Evolutionary conservation across 495 filamentous ascomycete genomes (phyloP).

Genomic region (Astrothelium macrocarpum): DNA sequence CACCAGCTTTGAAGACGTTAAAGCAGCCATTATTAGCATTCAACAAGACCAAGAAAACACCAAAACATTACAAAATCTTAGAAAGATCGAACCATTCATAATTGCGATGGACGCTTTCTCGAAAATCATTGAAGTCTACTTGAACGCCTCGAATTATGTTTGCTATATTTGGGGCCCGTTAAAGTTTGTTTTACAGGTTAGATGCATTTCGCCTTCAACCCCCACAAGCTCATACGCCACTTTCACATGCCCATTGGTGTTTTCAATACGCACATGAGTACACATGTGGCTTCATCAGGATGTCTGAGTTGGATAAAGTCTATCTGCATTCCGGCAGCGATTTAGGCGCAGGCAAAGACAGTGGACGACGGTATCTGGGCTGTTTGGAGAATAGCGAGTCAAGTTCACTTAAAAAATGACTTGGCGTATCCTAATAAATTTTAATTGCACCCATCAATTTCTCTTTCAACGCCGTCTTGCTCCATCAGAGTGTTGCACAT

Average conservation of each 20-base stretch:
- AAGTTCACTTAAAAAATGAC: too few species aligned
- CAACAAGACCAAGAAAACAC: constrained; percentile 14
- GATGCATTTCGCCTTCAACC: background rate
- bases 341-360: too few species aligned
- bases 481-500: too few species aligned
- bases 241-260: background rate
- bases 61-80: constrained; percentile 10
- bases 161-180: constrained; percentile 20
- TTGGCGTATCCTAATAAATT: too few species aligned
- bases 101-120: constrained; percentile 15
- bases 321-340: too few species aligned
- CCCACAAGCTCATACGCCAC: background rate
- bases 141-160: constrained; percentile 11
- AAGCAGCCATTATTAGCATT: constrained; percentile 5
- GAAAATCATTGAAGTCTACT: constrained; percentile 13
- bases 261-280: too few species aligned
- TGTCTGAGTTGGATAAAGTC: too few species aligned
- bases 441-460: too few species aligned
- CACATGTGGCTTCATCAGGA: too few species aligned
- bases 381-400: too few species aligned
- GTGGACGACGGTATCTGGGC: too few species aligned
- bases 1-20: constrained; percentile 11
- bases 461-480: too few species aligned
- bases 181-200: constrained; percentile 18
- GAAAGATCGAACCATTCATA: constrained; percentile 10